These are phyloP conservation scores for Liquidambar formosana DNA, from an alignment of 164 flowering plant species.

Conservation along the genomic window DNA sequence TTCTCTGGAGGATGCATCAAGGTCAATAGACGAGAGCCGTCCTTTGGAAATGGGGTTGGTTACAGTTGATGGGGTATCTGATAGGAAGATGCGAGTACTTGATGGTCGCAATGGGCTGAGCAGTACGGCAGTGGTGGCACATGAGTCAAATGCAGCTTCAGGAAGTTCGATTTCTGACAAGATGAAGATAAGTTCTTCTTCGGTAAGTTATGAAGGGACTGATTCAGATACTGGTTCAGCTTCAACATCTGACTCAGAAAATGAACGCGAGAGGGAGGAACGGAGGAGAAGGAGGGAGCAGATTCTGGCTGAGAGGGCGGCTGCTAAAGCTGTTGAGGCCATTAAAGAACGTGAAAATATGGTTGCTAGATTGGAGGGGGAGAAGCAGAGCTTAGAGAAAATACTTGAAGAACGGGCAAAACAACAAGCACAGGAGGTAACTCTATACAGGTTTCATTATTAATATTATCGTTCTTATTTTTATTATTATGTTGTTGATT, in stretches of 20 bases:
- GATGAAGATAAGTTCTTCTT: conserved; percentile 36
- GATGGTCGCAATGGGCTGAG: conserved; percentile 16
- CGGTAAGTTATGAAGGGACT: conserved; percentile 50
- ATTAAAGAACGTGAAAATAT: conserved; percentile 79
- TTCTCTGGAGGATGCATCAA: conserved; percentile 12
- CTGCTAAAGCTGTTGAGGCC: conserved; percentile 76
- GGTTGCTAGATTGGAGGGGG: conserved; percentile 91
- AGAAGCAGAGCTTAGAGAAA: conserved; percentile 91
- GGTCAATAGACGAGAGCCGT: not conserved
- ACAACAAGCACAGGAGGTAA: conserved; percentile 91
- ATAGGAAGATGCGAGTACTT: conserved; percentile 23
- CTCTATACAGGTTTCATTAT: not conserved
- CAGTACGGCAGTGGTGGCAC: conserved; percentile 17
- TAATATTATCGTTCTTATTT: not conserved
- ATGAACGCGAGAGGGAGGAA: conserved; percentile 68
- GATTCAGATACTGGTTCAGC: conserved; percentile 67
- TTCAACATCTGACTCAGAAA: conserved; percentile 77
- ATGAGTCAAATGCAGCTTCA: conserved; percentile 14
- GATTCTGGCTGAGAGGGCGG: conserved; percentile 77
- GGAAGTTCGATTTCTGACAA: conserved; percentile 29
- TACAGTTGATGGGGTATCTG: conserved; percentile 25
- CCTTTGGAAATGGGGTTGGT: not conserved
- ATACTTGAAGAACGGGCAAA: conserved; percentile 86
- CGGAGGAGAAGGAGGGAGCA: conserved; percentile 59
- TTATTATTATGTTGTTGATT: not conserved